Evolutionary conservation across 2,329 filamentous ascomycete genomes (phyloP), one percentile per base, ranked within the genome.

Genomic region (Raffaelea deltoideospora): DNA sequence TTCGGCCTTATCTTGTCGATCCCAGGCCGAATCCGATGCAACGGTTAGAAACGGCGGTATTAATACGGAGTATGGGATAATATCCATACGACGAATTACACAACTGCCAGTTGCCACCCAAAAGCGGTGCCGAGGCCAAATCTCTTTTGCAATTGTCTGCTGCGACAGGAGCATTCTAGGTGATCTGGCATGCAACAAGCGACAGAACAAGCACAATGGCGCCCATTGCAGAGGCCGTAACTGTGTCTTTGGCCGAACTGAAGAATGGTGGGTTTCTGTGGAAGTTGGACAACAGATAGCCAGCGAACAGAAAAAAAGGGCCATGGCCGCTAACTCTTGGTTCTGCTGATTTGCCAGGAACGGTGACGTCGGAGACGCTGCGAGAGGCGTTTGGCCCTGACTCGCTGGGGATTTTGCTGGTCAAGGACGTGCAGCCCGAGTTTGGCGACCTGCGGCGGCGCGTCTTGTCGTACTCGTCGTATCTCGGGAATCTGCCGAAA

Each of bases 401-500:
- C 20, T 94, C 86, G 3, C 65, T 96, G 11, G 90, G 90, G 0
- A 94, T 98, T 36, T 78, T 98, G 38, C 64, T 96, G n/a, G 87
- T 98, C 33, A 85, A 81, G 53, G 83, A 86, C 52, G 72, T 96
- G 0, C 83, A 86, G 0, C 43, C 66, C 6, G 64, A 73, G 36
- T 98, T 93, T 49, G 57, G 69, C 13, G 58, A 68, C n/a, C 61
- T 95, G 31, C 73, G 90, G 42, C 71, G 71, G 41, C 70, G 71
- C 41, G 69, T 92, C 3, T 67, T 98, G 7, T 90, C 84, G 0
- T 90, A 90, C 53, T 76, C 86, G 4, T 93, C 85, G 0, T 90
- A 92, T 53, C 73, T 96, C 28, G 90, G 83, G 24, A 86, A 86
- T 44, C 67, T 96, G 5, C 70, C 85, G 5, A 58, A 69, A 20